Percentiles rank a stretch among this genome's conserved stretches.
Conservation (phyloP, 148 eudicot genomes). For the Selenicereus undatus region DNA sequence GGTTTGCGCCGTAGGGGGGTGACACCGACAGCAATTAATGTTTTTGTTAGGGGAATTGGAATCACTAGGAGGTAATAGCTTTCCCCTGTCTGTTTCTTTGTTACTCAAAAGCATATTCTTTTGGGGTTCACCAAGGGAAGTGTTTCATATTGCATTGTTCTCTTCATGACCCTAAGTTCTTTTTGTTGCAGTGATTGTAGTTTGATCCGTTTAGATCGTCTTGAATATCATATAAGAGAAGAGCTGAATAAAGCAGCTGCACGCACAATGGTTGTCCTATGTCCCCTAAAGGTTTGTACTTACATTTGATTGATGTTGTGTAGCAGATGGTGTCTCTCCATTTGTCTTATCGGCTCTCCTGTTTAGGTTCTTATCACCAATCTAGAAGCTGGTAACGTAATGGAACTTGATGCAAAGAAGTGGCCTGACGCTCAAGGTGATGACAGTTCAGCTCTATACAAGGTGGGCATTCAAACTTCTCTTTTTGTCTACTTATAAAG, state of each 20-base stretch:
- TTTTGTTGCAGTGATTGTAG: constrained; percentile 68
- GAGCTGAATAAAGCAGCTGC: constrained; percentile 82
- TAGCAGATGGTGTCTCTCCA: neutral
- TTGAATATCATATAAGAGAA: constrained; percentile 87
- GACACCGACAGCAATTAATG: constrained; percentile 73
- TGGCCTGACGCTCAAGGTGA: constrained; percentile 91
- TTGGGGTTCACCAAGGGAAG: neutral
- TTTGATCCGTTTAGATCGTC: constrained; percentile 65
- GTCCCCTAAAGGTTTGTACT: constrained; percentile 75
- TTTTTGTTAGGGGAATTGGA: constrained; percentile 92
- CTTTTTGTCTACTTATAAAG: neutral
- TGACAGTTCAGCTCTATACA: constrained; percentile 68
- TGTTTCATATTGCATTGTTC: neutral
- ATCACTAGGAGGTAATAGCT: constrained; percentile 76
- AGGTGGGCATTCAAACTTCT: constrained; percentile 37
- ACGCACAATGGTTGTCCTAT: constrained; percentile 78
- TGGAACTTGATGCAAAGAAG: constrained; percentile 84
- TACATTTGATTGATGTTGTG: constrained; percentile 12
- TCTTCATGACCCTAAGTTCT: neutral
- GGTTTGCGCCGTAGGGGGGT: constrained; percentile 95
- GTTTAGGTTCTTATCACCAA: constrained; percentile 87
- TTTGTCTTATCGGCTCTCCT: constrained; percentile 16
- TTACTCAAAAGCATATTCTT: neutral
- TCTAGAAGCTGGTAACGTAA: constrained; percentile 59
- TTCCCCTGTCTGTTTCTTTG: neutral